Evolutionary conservation across 345 rosid species (phyloP).

Genomic region (Trapa bicornis): DNA sequence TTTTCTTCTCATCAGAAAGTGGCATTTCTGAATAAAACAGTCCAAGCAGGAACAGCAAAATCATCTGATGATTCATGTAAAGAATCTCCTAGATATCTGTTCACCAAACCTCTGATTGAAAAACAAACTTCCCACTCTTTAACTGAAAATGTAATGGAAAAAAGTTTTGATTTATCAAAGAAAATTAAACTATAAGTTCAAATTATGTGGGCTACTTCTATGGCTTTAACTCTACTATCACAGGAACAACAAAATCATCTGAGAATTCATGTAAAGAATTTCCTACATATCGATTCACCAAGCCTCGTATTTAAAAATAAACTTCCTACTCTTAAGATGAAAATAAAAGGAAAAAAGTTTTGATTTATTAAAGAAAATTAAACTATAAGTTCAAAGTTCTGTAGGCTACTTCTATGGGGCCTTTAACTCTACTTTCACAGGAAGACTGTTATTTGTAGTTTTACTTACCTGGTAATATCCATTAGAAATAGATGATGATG

Average conservation of each 20-base stretch:
- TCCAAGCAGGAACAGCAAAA: too few species aligned
- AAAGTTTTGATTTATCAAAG: not conserved
- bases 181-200: not conserved
- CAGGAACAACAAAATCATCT: too few species aligned
- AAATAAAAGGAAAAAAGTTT: not conserved
- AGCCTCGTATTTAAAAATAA: not conserved
- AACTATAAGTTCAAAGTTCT: not conserved
- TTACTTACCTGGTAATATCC: conserved; percentile 41
- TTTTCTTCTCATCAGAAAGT: too few species aligned
- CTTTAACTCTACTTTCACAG: too few species aligned
- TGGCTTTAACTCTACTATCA: too few species aligned
- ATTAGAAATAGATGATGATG: conserved; percentile 24
- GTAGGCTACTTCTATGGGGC: too few species aligned
- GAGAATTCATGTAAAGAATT: too few species aligned
- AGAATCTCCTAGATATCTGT: too few species aligned
- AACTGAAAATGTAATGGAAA: not conserved
- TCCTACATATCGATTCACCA: too few species aligned
- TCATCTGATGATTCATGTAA: too few species aligned
- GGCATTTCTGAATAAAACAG: too few species aligned
- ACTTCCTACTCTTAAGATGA: not conserved
- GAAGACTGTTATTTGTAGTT: not conserved
- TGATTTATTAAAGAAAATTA: not conserved
- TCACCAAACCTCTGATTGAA: not conserved
- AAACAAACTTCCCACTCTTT: not conserved
- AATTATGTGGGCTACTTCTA: not conserved